phyloP scores from a whole-genome alignment of 2,329 filamentous ascomycete genomes.

The Didymella sp. region DNA sequence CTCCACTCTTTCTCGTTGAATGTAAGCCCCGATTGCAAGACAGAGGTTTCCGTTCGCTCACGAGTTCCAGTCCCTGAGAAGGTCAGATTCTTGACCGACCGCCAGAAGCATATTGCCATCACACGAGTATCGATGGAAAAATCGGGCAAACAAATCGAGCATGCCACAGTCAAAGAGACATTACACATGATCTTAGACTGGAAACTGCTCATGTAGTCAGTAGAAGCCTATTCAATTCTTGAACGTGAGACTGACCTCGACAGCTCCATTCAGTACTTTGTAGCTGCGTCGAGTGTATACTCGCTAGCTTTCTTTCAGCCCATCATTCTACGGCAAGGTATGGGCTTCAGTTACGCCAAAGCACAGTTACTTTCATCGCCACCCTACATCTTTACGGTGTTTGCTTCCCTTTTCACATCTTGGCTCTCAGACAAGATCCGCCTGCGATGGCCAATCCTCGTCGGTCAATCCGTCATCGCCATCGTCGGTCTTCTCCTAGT shows the following conservation, averaged over 20 bases:
- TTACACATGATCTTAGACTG: constrained; percentile 38
- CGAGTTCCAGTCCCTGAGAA: constrained; percentile 31
- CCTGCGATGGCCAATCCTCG: constrained; percentile 33
- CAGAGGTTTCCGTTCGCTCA: not conserved
- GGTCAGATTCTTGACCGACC: constrained; percentile 36
- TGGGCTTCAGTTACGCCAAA: constrained; percentile 35
- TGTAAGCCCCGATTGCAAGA: constrained; percentile 17
- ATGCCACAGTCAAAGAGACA: constrained; percentile 33
- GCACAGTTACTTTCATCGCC: constrained; percentile 35
- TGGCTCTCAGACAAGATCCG: constrained; percentile 35
- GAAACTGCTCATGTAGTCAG: constrained; percentile 41
- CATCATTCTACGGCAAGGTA: constrained; percentile 36
- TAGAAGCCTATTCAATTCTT: not conserved
- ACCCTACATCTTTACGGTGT: constrained; percentile 33
- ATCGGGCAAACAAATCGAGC: constrained; percentile 29
- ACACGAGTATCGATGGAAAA: constrained; percentile 39
- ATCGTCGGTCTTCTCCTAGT: constrained; percentile 33
- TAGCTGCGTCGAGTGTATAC: constrained; percentile 37
- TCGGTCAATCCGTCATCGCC: constrained; percentile 28
- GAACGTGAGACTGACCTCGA: constrained; percentile 2
- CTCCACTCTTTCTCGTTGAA: constrained; percentile 36
- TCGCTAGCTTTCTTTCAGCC: constrained; percentile 34
- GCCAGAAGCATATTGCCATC: constrained; percentile 36
- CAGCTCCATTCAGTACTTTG: constrained; percentile 41
- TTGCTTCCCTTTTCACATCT: constrained; percentile 26